Conservation (phyloP, 1,284 basidiomycete genomes). For the Fomitiporia mediterranea region DNA sequence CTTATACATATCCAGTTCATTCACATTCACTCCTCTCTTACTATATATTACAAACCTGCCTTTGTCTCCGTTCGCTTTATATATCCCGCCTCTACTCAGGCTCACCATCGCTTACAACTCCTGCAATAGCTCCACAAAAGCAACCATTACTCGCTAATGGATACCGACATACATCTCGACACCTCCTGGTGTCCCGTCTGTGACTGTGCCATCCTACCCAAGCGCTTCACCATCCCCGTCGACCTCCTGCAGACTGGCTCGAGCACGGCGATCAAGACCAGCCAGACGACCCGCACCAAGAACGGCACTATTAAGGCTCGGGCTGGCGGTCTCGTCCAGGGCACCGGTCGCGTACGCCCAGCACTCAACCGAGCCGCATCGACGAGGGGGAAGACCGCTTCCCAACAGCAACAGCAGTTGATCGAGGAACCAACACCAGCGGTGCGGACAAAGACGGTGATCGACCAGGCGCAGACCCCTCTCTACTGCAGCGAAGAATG, state of each 20-base stretch:
- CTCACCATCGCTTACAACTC: neutral
- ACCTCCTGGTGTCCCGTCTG: conserved; percentile 72
- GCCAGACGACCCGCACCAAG: conserved; percentile 36
- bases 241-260: conserved; percentile 27
- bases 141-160: conserved; percentile 25
- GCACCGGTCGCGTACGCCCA: conserved; percentile 45
- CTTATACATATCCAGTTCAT: neutral
- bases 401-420: conserved; percentile 22
- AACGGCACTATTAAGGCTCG: conserved; percentile 35
- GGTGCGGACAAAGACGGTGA: conserved; percentile 56
- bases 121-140: neutral
- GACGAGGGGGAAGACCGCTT: conserved; percentile 5
- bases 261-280: conserved; percentile 25
- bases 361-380: conserved; percentile 17
- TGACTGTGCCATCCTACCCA: conserved; percentile 64
- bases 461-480: conserved; percentile 69
- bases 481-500: conserved; percentile 79
- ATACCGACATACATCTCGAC: conserved; percentile 47
- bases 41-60: neutral
- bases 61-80: conserved; percentile 2
- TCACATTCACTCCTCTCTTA: no score
- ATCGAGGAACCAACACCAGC: conserved; percentile 29
- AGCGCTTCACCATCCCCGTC: conserved; percentile 51
- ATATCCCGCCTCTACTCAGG: neutral
- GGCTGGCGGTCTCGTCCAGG: conserved; percentile 51